These are phyloP conservation scores for Groenewaldozyma tartarivorans DNA, from an alignment of 805 yeast species.

Conservation along the genomic window DNA sequence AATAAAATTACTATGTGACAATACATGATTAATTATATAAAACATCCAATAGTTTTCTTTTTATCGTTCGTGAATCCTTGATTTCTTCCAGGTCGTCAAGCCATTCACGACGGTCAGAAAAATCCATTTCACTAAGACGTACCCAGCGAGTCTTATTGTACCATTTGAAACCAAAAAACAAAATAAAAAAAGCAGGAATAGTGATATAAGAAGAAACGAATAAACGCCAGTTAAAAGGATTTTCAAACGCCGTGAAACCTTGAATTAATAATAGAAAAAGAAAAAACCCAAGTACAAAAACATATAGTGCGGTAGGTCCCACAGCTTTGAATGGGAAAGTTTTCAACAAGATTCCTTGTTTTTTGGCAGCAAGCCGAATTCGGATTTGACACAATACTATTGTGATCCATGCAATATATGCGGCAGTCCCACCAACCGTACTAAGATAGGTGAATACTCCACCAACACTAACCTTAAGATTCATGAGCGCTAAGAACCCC, in stretches of 20 bases:
- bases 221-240: constrained; percentile 8
- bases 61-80: too few species aligned
- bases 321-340: constrained; percentile 5
- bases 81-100: too few species aligned
- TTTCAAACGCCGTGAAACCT: constrained; percentile 4
- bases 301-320: constrained; percentile 3
- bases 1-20: too few species aligned
- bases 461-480: not conserved
- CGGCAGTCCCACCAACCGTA: constrained; percentile 6
- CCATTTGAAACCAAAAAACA: constrained; percentile 7
- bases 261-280: constrained; percentile 4
- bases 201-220: constrained; percentile 8
- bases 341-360: constrained; percentile 2
- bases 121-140: constrained; percentile 5
- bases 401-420: constrained; percentile 6
- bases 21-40: too few species aligned
- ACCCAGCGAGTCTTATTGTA: constrained; percentile 4
- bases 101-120: constrained; percentile 9
- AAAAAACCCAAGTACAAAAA: constrained; percentile 3
- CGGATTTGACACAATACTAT: constrained; percentile 3
- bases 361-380: constrained; percentile 2
- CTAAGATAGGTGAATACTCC: constrained; percentile 2
- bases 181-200: constrained; percentile 6
- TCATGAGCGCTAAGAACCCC: not conserved
- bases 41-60: too few species aligned